Base-by-base conservation (phyloP, 1,139 yeast species). In the Pichia sp. region DNA sequence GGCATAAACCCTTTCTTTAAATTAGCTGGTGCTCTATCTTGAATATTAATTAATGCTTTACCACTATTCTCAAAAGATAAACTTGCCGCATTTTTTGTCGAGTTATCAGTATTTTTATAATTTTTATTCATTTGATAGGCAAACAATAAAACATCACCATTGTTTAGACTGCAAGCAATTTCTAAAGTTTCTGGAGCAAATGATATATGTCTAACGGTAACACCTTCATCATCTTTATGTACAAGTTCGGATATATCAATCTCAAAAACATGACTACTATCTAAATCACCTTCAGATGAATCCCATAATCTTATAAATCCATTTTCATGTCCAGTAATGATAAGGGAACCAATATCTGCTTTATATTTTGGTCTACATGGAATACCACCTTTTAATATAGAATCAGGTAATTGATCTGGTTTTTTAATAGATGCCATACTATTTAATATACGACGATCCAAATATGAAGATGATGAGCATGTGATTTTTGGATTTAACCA, bases 261-360 rank as follows among this genome's bases (percentile, higher is more conserved):
- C 54, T 79, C 84, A 55, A 81, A 67, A 2, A 78, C 79, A 7
- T 74, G 69, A n/a, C 78, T 71, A 44, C 83, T 88, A 52, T 76
- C 83, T 25, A 79, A 68, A 57, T 86, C 96, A 31, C 86, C 86
- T 53, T 83, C 79, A 0, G 95, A 81, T 1, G 89, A 83, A 65
- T 90, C 96, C 75, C 87, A 81, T 27, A 92, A 65, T 54, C 95
- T 74, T 0, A 92, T 80, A 28, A 79, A 73, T 0, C 97, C 97
- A 59, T 83, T 81, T 36, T 76, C 76, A 63, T 88, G 97, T 1
- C 97, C 97, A 0, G 95, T 79, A 2, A 86, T 76, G 26, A 66
- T 54, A 30, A 64, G 50, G 0, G 68, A 65, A 3, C 64, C 66
- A 44, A 85, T 66, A 2, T 88, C 85, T 37, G 92, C 76, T 8